These are phyloP conservation scores for Boletus speciosus DNA, from an alignment of 768 basidiomycete species.

Conservation along the genomic window DNA sequence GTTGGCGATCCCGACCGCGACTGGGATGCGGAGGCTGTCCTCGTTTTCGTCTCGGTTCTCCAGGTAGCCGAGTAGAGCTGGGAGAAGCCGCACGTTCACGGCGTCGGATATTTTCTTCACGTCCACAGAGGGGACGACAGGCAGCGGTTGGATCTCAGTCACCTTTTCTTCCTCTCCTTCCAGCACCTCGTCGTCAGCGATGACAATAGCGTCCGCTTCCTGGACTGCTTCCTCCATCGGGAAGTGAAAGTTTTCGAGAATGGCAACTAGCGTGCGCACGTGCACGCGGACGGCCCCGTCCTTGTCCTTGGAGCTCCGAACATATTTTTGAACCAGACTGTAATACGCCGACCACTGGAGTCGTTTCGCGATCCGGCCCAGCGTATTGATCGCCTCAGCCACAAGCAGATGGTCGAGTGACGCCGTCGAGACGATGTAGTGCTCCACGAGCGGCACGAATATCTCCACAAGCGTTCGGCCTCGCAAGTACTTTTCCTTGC, in stretches of 20 bases:
- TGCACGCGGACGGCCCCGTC: slow-evolving; percentile 73
- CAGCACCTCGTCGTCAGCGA: slow-evolving; percentile 28
- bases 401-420: slow-evolving; percentile 81
- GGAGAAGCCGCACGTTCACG: slow-evolving; percentile 73
- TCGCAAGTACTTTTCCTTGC: slow-evolving; percentile 59
- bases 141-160: slow-evolving; percentile 4
- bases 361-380: slow-evolving; percentile 72
- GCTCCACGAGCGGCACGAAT: slow-evolving; percentile 83
- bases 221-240: slow-evolving; percentile 61
- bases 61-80: slow-evolving; percentile 72
- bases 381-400: slow-evolving; percentile 81
- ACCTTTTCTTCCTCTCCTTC: slow-evolving; percentile 30
- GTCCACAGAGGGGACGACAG: slow-evolving; percentile 6
- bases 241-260: slow-evolving; percentile 92
- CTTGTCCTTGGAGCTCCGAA: slow-evolving; percentile 65
- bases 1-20: slow-evolving; percentile 82
- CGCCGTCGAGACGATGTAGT: slow-evolving; percentile 63
- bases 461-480: slow-evolving; percentile 74
- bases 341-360: slow-evolving; percentile 86
- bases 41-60: slow-evolving; percentile 83
- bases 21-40: slow-evolving; percentile 81
- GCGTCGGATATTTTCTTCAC: slow-evolving; percentile 60
- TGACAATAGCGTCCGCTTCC: slow-evolving; percentile 27
- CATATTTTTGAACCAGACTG: slow-evolving; percentile 73
- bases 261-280: slow-evolving; percentile 77